These are phyloP conservation scores for Fusarium nelsonii DNA, from an alignment of 2,329 filamentous ascomycete species.

Conservation along the genomic window DNA sequence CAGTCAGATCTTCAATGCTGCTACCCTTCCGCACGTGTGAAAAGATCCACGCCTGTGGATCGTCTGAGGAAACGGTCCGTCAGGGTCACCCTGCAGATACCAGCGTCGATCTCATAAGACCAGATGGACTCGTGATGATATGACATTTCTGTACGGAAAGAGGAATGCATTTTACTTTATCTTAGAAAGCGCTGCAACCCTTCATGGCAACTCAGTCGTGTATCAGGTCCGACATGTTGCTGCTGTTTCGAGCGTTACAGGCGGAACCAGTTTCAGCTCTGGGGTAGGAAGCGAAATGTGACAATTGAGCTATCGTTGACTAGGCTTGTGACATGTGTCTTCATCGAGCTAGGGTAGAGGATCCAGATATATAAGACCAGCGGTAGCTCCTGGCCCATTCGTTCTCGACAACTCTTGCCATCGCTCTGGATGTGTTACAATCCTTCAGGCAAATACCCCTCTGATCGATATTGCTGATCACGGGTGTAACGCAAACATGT, in stretches of 20 bases:
- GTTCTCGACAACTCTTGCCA: not conserved
- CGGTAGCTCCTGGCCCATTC: fast-evolving
- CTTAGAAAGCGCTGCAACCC: too few relatives aligned
- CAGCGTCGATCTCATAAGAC: too few relatives aligned
- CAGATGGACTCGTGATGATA: fast-evolving
- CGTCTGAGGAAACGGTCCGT: not conserved
- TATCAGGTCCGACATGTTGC: not conserved
- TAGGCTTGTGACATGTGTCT: not conserved
- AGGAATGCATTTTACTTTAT: too few relatives aligned
- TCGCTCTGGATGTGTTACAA: not conserved
- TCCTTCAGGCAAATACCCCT: too few relatives aligned
- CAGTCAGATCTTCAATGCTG: not conserved
- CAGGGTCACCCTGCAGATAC: not conserved
- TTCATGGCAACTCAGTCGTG: too few relatives aligned
- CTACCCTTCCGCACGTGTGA: not conserved
- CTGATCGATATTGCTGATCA: too few relatives aligned
- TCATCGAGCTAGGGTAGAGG: not conserved
- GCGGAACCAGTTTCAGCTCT: not conserved
- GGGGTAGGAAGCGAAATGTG: not conserved
- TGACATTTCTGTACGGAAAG: not conserved
- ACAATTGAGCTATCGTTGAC: not conserved
- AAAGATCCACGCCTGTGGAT: not conserved
- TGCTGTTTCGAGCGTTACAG: not conserved
- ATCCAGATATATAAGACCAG: conserved; percentile 1
- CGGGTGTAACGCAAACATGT: too few relatives aligned